Percentiles rank a stretch among this genome's conserved stretches.
These are phyloP conservation scores for Cercospora nicotianae DNA, from an alignment of 2,329 filamentous ascomycete species.

Conservation along the genomic window DNA sequence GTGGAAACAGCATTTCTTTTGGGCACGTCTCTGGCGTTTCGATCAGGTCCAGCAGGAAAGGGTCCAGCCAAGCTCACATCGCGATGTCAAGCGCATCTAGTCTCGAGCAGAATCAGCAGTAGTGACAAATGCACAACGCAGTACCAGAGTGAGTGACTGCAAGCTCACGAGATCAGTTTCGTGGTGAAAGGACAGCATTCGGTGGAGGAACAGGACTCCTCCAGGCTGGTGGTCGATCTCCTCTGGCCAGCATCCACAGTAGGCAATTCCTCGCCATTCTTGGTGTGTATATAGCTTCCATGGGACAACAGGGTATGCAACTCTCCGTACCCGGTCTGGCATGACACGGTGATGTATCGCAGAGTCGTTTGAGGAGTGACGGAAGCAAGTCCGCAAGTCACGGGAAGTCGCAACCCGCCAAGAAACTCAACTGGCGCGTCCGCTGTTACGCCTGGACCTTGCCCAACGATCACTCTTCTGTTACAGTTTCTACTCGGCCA, in stretches of 20 bases:
- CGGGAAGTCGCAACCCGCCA: background rate
- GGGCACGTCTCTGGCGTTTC: background rate
- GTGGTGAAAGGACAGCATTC: background rate
- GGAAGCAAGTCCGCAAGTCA: background rate
- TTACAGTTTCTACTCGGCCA: background rate
- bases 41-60: background rate
- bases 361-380: background rate
- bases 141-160: background rate
- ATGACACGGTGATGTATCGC: background rate
- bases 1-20: background rate
- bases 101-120: background rate
- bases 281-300: background rate
- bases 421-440: background rate
- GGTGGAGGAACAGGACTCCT: background rate
- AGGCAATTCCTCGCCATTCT: background rate
- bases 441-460: background rate
- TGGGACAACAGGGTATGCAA: background rate
- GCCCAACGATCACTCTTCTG: background rate
- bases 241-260: background rate
- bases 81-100: background rate
- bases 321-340: background rate
- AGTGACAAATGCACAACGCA: background rate
- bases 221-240: background rate
- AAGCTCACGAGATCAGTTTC: background rate
- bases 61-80: background rate